Percentiles rank a stretch among this genome's conserved stretches.
phyloP scores from a whole-genome alignment of 148 eudicot species.

The Rhododendron griersonianum region DNA sequence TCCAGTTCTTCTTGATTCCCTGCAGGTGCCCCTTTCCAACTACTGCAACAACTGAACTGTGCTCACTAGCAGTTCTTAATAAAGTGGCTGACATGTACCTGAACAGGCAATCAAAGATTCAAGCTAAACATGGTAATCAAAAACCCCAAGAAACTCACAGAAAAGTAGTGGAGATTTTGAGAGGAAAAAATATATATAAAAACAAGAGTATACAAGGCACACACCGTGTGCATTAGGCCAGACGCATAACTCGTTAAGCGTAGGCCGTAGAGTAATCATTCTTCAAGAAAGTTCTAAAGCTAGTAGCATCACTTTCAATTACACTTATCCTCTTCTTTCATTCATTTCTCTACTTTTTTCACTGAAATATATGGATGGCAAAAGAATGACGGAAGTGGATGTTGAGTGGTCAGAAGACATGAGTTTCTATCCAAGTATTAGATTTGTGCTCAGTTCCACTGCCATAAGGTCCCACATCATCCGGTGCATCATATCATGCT shows the following conservation, averaged over 20 bases:
- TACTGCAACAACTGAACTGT: slow-evolving; percentile 92
- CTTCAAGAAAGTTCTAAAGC: background rate
- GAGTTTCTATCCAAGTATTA: background rate
- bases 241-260: background rate
- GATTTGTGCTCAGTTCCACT: background rate
- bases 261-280: background rate
- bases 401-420: background rate
- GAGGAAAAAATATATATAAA: background rate
- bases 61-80: slow-evolving; percentile 64
- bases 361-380: background rate
- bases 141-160: background rate
- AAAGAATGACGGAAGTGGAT: background rate
- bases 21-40: slow-evolving; percentile 94
- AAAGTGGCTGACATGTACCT: slow-evolving; percentile 93
- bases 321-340: background rate
- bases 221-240: background rate
- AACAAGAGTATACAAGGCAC: background rate
- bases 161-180: background rate
- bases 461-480: background rate
- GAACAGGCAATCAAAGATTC: slow-evolving; percentile 11
- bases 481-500: background rate
- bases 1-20: slow-evolving; percentile 83
- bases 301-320: background rate
- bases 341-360: background rate
- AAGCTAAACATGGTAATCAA: background rate